Percentiles rank a stretch among this genome's conserved stretches.
phyloP scores from a whole-genome alignment of 2,329 filamentous ascomycete genomes.

The Fusarium concolor region DNA sequence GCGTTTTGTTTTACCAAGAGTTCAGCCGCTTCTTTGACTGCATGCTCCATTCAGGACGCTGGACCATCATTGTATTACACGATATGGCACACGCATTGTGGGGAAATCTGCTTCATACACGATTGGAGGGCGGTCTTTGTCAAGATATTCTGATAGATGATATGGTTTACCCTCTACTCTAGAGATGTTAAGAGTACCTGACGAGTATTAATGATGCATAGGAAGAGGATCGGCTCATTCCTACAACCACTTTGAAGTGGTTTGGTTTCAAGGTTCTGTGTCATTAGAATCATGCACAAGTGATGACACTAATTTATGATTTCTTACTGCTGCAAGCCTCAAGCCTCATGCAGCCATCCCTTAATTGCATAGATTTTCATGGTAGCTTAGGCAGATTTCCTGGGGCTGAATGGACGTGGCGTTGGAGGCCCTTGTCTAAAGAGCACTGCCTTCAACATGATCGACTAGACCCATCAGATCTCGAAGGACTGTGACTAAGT shows the following conservation, averaged over 20 bases:
- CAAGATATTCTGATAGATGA: constrained; percentile 41
- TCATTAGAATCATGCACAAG: background rate
- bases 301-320: background rate
- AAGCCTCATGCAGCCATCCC: constrained; percentile 11
- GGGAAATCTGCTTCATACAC: constrained; percentile 21
- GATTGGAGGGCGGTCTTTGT: constrained; percentile 25
- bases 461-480: constrained; percentile 19
- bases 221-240: constrained; percentile 32
- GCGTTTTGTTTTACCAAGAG: constrained; percentile 44
- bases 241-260: constrained; percentile 29
- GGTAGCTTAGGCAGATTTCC: constrained; percentile 30
- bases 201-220: constrained; percentile 40
- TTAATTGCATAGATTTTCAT: background rate
- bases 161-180: constrained; percentile 23
- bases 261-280: background rate
- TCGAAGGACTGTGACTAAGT: constrained; percentile 3
- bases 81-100: constrained; percentile 29
- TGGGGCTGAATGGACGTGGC: constrained; percentile 24
- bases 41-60: constrained; percentile 22
- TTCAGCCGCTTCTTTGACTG: constrained; percentile 11
- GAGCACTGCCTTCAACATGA: constrained; percentile 32
- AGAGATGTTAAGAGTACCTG: constrained; percentile 23
- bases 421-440: constrained; percentile 37
- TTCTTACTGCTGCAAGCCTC: constrained; percentile 3
- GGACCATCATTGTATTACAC: constrained; percentile 19